Percentiles rank a stretch among this genome's conserved stretches.
Conservation (phyloP, 352 stramenopile genomes). For the Globisporangium okanoganense region DNA sequence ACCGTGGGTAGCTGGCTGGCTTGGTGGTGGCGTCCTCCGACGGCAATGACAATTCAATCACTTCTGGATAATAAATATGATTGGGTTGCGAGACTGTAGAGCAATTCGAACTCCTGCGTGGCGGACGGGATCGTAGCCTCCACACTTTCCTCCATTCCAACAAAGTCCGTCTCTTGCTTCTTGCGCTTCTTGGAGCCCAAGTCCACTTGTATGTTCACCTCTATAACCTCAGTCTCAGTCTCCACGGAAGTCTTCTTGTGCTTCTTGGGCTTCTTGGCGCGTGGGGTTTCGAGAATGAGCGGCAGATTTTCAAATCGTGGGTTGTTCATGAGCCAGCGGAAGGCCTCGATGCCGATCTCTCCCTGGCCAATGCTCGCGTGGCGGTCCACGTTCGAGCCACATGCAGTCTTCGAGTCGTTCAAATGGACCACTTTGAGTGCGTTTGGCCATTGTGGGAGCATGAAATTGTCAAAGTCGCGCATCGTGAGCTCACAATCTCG, state of each 20-base stretch:
- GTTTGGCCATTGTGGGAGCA: conserved; percentile 24
- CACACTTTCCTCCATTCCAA: neutral
- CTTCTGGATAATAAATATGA: neutral
- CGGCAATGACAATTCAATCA: neutral
- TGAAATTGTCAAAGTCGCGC: conserved; percentile 20
- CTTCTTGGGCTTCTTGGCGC: conserved; percentile 9
- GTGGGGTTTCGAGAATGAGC: conserved; percentile 47
- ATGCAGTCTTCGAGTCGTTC: conserved; percentile 37
- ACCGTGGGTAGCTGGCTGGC: no score
- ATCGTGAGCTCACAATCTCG: conserved; percentile 32
- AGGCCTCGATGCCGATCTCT: conserved; percentile 24
- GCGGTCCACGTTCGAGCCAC: conserved; percentile 28
- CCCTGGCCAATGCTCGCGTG: conserved; percentile 43
- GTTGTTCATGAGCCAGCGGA: conserved; percentile 40
- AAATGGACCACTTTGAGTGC: conserved; percentile 42
- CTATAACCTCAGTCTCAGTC: neutral
- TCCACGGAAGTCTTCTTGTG: neutral
- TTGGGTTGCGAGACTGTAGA: neutral
- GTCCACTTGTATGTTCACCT: neutral
- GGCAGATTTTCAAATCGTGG: conserved; percentile 29
- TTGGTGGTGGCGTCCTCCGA: no score
- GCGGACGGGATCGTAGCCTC: neutral
- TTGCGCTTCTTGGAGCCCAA: neutral
- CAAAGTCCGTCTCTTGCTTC: neutral
- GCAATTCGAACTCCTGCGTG: conserved; percentile 8